phyloP scores from a whole-genome alignment of 148 eudicot genomes.

The Polygonum aviculare region DNA sequence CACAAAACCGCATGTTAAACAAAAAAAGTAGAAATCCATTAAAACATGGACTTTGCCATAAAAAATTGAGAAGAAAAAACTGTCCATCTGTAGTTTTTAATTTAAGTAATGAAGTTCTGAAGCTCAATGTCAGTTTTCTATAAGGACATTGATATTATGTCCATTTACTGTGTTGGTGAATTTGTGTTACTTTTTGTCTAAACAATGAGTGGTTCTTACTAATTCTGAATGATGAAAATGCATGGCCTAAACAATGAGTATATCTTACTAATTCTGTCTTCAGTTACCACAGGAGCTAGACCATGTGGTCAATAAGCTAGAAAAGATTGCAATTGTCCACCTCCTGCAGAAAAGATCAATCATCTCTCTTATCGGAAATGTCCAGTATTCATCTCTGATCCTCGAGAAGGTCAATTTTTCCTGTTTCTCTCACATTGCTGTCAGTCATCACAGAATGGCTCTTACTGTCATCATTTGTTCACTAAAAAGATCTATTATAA shows the following conservation, averaged over 20 bases:
- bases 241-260: background rate
- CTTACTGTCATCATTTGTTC: background rate
- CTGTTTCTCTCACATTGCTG: background rate
- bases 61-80: background rate
- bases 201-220: background rate
- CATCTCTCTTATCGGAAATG: constrained; percentile 90
- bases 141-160: background rate
- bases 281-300: constrained; percentile 64
- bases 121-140: background rate
- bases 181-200: background rate
- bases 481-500: background rate
- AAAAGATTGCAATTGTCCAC: constrained; percentile 84
- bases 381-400: constrained; percentile 77
- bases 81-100: background rate
- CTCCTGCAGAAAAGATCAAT: constrained; percentile 75
- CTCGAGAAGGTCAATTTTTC: constrained; percentile 59
- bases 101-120: background rate
- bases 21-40: background rate
- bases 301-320: constrained; percentile 75
- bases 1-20: background rate
- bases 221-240: background rate
- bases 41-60: background rate
- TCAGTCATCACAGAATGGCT: background rate
- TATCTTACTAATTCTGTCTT: background rate
- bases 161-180: background rate